Evolutionary conservation across 805 yeast genomes (phyloP), one percentile per base, ranked within the genome.

Genomic region (Saturnispora dispora): DNA sequence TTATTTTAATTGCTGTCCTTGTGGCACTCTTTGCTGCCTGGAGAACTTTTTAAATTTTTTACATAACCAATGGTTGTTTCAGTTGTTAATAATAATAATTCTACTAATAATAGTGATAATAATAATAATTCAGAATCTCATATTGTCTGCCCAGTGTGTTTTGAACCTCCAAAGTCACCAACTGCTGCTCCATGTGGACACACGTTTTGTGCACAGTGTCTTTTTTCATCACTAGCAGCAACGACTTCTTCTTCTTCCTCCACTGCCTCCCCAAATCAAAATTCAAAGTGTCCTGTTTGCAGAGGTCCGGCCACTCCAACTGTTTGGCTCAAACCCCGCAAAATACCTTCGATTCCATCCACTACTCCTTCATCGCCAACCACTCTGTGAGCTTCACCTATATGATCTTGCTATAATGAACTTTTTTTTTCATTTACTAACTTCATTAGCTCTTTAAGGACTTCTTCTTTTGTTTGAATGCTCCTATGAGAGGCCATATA

Each of bases 141-240:
- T 15, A 70, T 70, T 28, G 63, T 62, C 32, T 79, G 85, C 59
- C 80, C 82, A 0, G 74, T 80, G 20, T 80, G 85, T 50, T 73
- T 79, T 59, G 83, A 78, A 8, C 70, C 74, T 4, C 79, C 81
- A 3, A 72, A 67, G 15, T 57, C 66, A 6, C 74, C 82, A 2
- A 70, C 72, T 30, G 74, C 74, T 17, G 69, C 79, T 3, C 75
- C 77, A 0, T 80, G 85, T 63, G 85, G 85, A 0, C 85, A 80
- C 60, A 65, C 76, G 2, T 79, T 73, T 57, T 80, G 85, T 57
- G 67, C 73, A 5, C 73, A 72, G 27, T 80, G 84, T 59, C 66
- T 76, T 4, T 79, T 75, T 54, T 66, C 70, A 54, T 75, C 74
- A 62, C 72, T 76, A 33, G 74, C 77, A 28, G 45, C 50, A 17